phyloP scores from a whole-genome alignment of 208 protist genomes.

The Crithidia mellificae region DNA sequence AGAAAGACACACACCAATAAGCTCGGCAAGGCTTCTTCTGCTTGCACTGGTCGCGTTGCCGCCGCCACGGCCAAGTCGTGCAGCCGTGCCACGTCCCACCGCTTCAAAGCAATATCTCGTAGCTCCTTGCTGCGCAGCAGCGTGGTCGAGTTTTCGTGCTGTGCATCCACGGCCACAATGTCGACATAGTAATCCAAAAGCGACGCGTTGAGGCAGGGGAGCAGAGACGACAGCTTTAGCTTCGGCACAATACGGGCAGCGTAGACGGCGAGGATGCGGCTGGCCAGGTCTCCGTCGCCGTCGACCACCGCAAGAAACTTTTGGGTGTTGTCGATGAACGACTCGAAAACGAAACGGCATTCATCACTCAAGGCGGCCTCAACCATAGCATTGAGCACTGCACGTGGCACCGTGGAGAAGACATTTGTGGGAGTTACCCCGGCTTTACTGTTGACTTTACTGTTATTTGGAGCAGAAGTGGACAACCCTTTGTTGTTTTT shows the following conservation, averaged over 20 bases:
- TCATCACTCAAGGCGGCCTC: slow-evolving; percentile 48
- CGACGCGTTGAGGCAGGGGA: slow-evolving; percentile 47
- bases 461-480: no score
- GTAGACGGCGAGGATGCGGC: slow-evolving; percentile 57
- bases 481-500: no score
- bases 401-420: slow-evolving; percentile 19
- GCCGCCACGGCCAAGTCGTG: slow-evolving; percentile 6
- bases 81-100: slow-evolving; percentile 19
- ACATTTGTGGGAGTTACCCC: no score
- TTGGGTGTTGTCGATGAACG: slow-evolving; percentile 50
- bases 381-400: slow-evolving; percentile 47
- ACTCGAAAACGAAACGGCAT: slow-evolving; percentile 51
- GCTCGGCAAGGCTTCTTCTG: slow-evolving; percentile 22
- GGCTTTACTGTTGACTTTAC: no score
- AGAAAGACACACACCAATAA: slow-evolving; percentile 26
- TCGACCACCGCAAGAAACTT: slow-evolving; percentile 59
- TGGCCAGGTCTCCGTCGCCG: slow-evolving; percentile 50
- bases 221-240: slow-evolving; percentile 50
- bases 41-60: slow-evolving; percentile 3
- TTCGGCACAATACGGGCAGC: slow-evolving; percentile 42
- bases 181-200: slow-evolving; percentile 70
- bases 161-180: slow-evolving; percentile 31
- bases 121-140: slow-evolving; percentile 29
- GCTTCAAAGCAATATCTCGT: slow-evolving; percentile 5
- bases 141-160: neutral